Evolutionary conservation across 805 yeast genomes (phyloP).

Genomic region (Lachancea meyersii): DNA sequence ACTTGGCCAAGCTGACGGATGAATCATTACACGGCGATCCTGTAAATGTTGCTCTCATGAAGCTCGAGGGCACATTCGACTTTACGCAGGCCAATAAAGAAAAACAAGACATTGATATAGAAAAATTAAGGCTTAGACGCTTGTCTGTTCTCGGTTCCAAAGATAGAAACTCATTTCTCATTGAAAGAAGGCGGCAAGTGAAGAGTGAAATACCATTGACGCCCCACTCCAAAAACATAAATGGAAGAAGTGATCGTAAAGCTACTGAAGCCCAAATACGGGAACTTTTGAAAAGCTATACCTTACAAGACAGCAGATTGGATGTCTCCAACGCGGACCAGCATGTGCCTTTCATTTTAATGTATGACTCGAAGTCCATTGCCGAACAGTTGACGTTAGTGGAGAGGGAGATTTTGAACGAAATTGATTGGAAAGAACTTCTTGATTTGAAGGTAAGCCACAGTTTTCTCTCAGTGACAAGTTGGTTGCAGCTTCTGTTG

Average conservation of each 20-base stretch:
- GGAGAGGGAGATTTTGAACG: conserved; percentile 76
- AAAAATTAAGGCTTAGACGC: conserved; percentile 6
- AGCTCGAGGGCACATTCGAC: conserved; percentile 62
- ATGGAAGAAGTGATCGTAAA: conserved; percentile 2
- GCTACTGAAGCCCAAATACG: conserved; percentile 16
- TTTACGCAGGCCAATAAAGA: conserved; percentile 13
- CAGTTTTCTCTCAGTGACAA: conserved; percentile 58
- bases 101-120: conserved; percentile 7
- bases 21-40: conserved; percentile 65
- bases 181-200: conserved; percentile 37
- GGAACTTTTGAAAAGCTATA: conserved; percentile 22
- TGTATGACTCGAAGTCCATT: conserved; percentile 57
- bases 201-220: conserved; percentile 31
- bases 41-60: conserved; percentile 62
- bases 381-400: conserved; percentile 82
- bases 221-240: conserved; percentile 18
- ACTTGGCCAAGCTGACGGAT: conserved; percentile 81
- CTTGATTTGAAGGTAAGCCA: conserved; percentile 70
- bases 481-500: conserved; percentile 76
- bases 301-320: conserved; percentile 24
- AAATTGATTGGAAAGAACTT: conserved; percentile 88
- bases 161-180: conserved; percentile 30
- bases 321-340: conserved; percentile 33
- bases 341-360: conserved; percentile 79
- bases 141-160: conserved; percentile 16